Base-by-base conservation (phyloP, 306 rosid genomes). In the Boehmeria nivea region DNA sequence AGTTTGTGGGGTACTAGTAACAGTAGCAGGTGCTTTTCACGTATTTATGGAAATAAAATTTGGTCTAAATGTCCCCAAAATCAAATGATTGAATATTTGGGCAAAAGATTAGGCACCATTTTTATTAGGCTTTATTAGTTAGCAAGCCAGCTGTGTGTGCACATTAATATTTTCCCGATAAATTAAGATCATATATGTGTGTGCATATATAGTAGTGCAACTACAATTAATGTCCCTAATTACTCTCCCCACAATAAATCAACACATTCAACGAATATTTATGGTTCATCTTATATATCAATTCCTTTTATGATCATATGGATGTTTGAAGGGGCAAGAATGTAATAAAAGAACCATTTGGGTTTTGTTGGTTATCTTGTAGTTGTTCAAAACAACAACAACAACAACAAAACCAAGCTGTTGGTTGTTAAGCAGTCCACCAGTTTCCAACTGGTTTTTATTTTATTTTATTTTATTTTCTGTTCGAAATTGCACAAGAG, bases 401-500 rank as follows among this genome's bases (percentile, higher is more conserved):
- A 72, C 50, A 45, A 46, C 61, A 73, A 78, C 49, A 63, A 65
- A 66, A 23, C 38, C 42, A 71, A 74, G 68, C 70, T 78, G 84
- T 70, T 82, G 76, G 94, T 79, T 72, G 89, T 84, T 85, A 65
- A 59, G 53, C 70, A 43, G 79, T 67, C 74, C 52, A 63, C 77
- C 65, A 59, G 54, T 65, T 70, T 23, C 37, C 59, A 64, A 71
- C 53, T 51, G 61, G 67, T 67, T 19, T 65, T 51, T 57, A 9
- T 21, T 49, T 6, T 49, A 19, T 4, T 17, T 2, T 12, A 3
- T 42, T 11, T 42, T 42, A 10, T 42, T 42, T 42, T 42, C 12
- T 61, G 28, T 59, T 53, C 26, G 4, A 10, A 38, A 18, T 20
- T 37, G 7, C 26, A 25, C 22, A 55, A 42, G 8, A 51, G 39